phyloP scores from a whole-genome alignment of 1,284 basidiomycete species.

The Marasmius tenuissimus region DNA sequence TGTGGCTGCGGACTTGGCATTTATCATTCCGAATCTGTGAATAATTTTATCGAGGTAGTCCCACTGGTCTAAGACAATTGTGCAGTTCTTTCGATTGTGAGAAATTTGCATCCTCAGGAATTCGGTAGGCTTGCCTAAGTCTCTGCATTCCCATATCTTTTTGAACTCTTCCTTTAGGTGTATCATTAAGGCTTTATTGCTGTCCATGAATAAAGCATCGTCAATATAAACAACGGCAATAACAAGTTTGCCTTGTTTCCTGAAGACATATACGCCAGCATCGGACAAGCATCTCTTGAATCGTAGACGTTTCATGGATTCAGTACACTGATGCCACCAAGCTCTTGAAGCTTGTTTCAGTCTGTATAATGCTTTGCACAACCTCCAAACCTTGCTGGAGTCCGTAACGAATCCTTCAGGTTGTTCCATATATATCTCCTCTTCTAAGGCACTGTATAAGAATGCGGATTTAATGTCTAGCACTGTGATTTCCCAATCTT shows the following conservation, averaged over 20 bases:
- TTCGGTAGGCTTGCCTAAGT: constrained; percentile 9
- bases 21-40: constrained; percentile 12
- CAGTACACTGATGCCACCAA: constrained; percentile 28
- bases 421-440: background rate
- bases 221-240: constrained; percentile 21
- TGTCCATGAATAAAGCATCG: background rate
- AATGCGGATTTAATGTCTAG: constrained; percentile 39
- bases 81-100: background rate
- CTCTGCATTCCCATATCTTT: constrained; percentile 15
- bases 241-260: constrained; percentile 10
- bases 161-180: constrained; percentile 12
- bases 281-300: constrained; percentile 20
- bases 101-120: constrained; percentile 13
- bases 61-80: constrained; percentile 15
- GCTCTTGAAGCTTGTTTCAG: background rate
- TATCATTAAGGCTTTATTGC: background rate
- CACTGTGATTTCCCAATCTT: constrained; percentile 29
- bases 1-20: constrained; percentile 15
- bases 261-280: constrained; percentile 21
- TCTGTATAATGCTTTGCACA: background rate
- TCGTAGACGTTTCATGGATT: constrained; percentile 20
- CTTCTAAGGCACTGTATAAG: constrained; percentile 33
- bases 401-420: background rate
- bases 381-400: background rate
- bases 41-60: constrained; percentile 19